Conservation (phyloP, 169 alveolate species). For the Blepharisma undulans region DNA sequence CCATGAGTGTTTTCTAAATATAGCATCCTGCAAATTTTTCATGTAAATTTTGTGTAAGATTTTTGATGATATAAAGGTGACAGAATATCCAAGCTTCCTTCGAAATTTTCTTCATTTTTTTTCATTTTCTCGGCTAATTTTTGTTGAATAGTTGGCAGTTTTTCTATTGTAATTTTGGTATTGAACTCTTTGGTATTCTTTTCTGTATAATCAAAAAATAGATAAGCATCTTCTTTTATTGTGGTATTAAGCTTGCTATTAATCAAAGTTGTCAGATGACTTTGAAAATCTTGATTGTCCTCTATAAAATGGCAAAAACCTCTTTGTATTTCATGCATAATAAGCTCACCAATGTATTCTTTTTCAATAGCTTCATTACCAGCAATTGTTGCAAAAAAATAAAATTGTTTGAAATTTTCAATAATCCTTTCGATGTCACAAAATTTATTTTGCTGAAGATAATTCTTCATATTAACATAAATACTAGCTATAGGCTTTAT, state of each 20-base stretch:
- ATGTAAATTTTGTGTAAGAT: background rate
- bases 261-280: background rate
- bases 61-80: too few species aligned
- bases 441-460: background rate
- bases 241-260: background rate
- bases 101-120: too few species aligned
- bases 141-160: too few species aligned
- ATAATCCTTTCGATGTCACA: background rate
- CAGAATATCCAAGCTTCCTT: too few species aligned
- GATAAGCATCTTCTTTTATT: background rate
- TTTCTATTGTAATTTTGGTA: too few species aligned
- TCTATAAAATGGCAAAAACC: background rate
- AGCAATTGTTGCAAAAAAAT: background rate
- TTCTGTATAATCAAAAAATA: background rate
- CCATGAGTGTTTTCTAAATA: background rate
- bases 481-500: background rate
- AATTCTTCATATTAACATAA: background rate
- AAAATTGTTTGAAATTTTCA: background rate
- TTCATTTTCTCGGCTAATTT: too few species aligned
- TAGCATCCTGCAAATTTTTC: background rate
- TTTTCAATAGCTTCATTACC: background rate
- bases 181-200: too few species aligned
- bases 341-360: background rate
- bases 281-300: background rate
- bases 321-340: background rate